These are phyloP conservation scores for Jackrogersella multiformis DNA, from an alignment of 495 filamentous ascomycete species.

Conservation along the genomic window DNA sequence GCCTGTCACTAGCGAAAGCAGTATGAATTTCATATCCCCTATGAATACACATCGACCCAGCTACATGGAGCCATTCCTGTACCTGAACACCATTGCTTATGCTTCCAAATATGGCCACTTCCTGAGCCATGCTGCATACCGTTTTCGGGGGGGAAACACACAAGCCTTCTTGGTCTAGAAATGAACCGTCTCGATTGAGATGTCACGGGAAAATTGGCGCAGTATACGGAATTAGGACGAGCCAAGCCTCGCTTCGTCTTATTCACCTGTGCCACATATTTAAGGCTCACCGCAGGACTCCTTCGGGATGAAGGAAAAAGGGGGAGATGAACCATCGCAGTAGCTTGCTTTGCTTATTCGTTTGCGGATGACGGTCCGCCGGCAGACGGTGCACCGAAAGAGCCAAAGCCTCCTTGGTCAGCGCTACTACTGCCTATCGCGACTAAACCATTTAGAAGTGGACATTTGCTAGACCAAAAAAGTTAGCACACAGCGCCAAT, in stretches of 20 bases:
- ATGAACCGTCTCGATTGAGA: neutral
- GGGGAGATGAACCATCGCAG: neutral
- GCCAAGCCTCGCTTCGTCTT: neutral
- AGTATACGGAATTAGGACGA: neutral
- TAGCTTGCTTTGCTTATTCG: slow-evolving; percentile 9
- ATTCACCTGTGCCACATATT: neutral
- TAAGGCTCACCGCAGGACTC: neutral
- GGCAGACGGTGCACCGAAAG: slow-evolving; percentile 51
- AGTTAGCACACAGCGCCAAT: slow-evolving; percentile 48
- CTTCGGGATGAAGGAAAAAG: neutral
- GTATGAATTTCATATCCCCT: slow-evolving; percentile 5
- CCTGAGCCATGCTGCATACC: slow-evolving; percentile 7
- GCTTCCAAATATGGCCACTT: slow-evolving; percentile 32
- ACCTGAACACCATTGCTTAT: slow-evolving; percentile 36
- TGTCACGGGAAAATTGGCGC: neutral
- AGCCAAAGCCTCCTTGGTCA: slow-evolving; percentile 63
- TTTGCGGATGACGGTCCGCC: slow-evolving; percentile 16
- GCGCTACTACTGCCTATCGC: slow-evolving; percentile 70
- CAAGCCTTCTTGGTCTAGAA: neutral
- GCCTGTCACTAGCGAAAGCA: neutral
- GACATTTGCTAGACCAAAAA: slow-evolving; percentile 70
- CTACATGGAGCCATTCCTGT: slow-evolving; percentile 2
- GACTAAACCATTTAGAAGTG: slow-evolving; percentile 86
- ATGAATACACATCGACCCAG: slow-evolving; percentile 9
- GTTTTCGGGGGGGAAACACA: neutral